Conservation (phyloP, 306 rosid species). For the Amphicarpaea edgeworthii region DNA sequence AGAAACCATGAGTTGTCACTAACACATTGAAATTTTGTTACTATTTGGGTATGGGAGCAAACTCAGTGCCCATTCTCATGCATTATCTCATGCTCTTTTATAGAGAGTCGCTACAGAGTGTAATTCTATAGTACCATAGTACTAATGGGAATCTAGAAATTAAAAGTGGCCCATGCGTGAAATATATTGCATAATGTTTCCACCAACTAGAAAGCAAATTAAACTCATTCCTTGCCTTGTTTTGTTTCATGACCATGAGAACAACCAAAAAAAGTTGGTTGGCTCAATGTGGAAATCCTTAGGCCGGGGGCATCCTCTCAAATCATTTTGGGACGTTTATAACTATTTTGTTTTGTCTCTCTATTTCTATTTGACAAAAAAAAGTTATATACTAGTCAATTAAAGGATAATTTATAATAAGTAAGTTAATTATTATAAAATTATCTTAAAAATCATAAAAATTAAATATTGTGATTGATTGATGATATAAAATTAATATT, state of each 20-base stretch:
- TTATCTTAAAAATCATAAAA: no score
- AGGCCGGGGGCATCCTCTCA: conserved; percentile 34
- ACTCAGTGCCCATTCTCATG: conserved; percentile 27
- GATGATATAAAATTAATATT: no score
- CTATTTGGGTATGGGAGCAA: conserved; percentile 39
- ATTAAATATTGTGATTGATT: no score
- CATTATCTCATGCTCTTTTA: conserved; percentile 44
- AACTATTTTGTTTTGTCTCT: no score
- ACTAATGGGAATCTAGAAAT: conserved; percentile 41
- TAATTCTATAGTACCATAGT: neutral
- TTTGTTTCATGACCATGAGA: conserved; percentile 40
- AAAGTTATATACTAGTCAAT: no score
- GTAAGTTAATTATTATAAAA: no score
- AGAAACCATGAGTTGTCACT: conserved; percentile 49
- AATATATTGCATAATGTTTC: no score
- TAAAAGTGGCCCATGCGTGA: conserved; percentile 34
- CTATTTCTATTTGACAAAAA: neutral
- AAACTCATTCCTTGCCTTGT: conserved; percentile 34
- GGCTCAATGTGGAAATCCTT: conserved; percentile 48
- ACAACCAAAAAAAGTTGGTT: conserved; percentile 46
- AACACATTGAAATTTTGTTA: conserved; percentile 17
- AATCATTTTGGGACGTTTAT: conserved; percentile 35
- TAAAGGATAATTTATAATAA: no score
- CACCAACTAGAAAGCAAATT: conserved; percentile 14
- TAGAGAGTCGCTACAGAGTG: neutral